These are phyloP conservation scores for Cajanus cajan DNA, from an alignment of 306 rosid species.

Conservation along the genomic window DNA sequence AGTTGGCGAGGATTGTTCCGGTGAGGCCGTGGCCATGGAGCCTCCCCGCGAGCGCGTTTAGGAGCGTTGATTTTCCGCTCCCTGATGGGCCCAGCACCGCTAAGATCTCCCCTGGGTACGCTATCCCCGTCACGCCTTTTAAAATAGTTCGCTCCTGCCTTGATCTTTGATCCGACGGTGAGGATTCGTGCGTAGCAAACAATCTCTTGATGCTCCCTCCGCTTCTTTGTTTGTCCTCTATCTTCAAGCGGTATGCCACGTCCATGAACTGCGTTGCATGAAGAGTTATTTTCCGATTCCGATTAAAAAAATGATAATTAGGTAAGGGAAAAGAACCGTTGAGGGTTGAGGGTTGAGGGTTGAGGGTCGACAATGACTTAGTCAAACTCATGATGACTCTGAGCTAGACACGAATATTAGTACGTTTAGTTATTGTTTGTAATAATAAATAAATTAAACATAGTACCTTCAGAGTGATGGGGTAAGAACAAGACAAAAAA, in stretches of 20 bases:
- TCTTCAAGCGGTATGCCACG: constrained; percentile 58
- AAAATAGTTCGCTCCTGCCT: constrained; percentile 57
- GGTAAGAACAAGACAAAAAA: constrained; percentile 49
- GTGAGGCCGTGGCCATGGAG: constrained; percentile 55
- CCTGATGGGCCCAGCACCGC: constrained; percentile 90
- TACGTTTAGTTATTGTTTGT: background rate
- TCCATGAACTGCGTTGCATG: constrained; percentile 88
- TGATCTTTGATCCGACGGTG: constrained; percentile 31
- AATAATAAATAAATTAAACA: background rate
- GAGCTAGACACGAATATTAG: background rate
- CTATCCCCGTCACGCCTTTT: constrained; percentile 71
- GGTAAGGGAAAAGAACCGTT: background rate
- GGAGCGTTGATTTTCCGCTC: constrained; percentile 85
- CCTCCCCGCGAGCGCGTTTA: constrained; percentile 70
- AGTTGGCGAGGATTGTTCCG: constrained; percentile 70
- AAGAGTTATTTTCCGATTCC: too few species aligned
- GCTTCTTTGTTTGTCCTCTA: constrained; percentile 33
- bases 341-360: too few species aligned
- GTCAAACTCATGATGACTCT: background rate
- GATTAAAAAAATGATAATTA: background rate
- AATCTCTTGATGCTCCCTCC: constrained; percentile 40
- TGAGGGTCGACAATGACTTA: background rate
- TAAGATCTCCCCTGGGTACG: constrained; percentile 74
- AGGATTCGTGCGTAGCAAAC: background rate
- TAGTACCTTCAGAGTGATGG: constrained; percentile 83